Evolutionary conservation across 208 protist genomes (phyloP), one percentile per base, ranked within the genome.

Genomic region (Trypanosoma lewisi): DNA sequence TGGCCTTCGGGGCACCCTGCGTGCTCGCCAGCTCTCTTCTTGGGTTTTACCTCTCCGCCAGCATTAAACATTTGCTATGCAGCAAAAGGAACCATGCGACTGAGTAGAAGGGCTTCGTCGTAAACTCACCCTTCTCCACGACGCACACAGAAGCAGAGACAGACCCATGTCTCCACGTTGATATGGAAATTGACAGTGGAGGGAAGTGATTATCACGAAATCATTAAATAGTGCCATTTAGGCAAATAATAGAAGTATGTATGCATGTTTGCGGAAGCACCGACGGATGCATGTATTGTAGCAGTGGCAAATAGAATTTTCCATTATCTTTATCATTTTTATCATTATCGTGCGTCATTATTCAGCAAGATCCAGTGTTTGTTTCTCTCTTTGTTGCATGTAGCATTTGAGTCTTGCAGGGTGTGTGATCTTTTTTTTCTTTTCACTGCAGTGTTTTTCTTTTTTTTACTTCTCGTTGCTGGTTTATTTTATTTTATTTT

Each of bases 1-100:
- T 67, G n/a, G 33, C 51, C 1, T 19, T 67, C 51, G 50, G 51
- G 14, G 51, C 52, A 12, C 62, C 62, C 9, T 57, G 27, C 16
- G 0, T 67, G n/a, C 36, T 67, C 19, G 51, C 41, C 25, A 41
- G 62, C 11, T 14, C 51, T 41, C 51, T 67, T 27, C 7, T 59
- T 31, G 62, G 62, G 3, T 58, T 67, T n/a, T 59, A 67, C 47
- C 27, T 39, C 28, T 49, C 30, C 27, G 39, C 37, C 31, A 25
- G 41, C n/a, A 60, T 67, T 51, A 12, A 25, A 8, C 17, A n/a
- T 28, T 31, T 44, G 9, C 2, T 59, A 30, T 19, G 51, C 16
- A 33, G 49, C 30, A 14, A 14, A 47, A 60, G 30, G 30, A 31
- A 37, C 27, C 9, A 14, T 27, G 19, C 36, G n/a, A 12, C 9